A percentile compares a stretch with the other conserved stretches of the same genome.
These are phyloP conservation scores for Scortechinia acanthostroma DNA, from an alignment of 2,329 filamentous ascomycete genomes.

Conservation along the genomic window DNA sequence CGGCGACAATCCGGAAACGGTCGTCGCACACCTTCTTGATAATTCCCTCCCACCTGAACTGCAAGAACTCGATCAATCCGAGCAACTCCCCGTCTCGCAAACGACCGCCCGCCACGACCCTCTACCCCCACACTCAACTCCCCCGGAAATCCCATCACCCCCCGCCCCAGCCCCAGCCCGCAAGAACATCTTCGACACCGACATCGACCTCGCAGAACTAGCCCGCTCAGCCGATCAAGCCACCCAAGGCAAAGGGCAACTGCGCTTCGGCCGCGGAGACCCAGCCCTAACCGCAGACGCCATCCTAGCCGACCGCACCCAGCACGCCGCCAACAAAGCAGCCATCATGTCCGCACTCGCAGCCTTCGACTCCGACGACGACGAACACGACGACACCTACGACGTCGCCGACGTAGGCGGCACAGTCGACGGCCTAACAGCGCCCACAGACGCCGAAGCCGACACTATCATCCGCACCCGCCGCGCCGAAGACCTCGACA, in stretches of 20 bases:
- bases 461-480: constrained; percentile 16
- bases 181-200: neutral
- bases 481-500: constrained; percentile 48
- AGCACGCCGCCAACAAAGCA: constrained; percentile 64
- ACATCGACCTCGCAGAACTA: constrained; percentile 3
- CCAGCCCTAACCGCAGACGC: constrained; percentile 62
- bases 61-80: constrained; percentile 50
- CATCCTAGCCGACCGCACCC: constrained; percentile 57
- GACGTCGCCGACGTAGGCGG: constrained; percentile 88
- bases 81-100: constrained; percentile 42
- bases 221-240: constrained; percentile 7
- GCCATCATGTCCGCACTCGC: constrained; percentile 83
- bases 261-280: constrained; percentile 74
- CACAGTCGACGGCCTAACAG: constrained; percentile 63
- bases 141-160: neutral
- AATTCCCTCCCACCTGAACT: constrained; percentile 68
- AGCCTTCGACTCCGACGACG: constrained; percentile 85
- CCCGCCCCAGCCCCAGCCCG: neutral
- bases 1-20: constrained; percentile 67
- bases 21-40: constrained; percentile 76
- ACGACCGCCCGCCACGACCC: neutral
- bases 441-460: constrained; percentile 38
- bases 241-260: constrained; percentile 52
- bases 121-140: neutral
- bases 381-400: constrained; percentile 95